phyloP scores from a whole-genome alignment of 106 monocot species.

The Alisma plantagoaquatica region DNA sequence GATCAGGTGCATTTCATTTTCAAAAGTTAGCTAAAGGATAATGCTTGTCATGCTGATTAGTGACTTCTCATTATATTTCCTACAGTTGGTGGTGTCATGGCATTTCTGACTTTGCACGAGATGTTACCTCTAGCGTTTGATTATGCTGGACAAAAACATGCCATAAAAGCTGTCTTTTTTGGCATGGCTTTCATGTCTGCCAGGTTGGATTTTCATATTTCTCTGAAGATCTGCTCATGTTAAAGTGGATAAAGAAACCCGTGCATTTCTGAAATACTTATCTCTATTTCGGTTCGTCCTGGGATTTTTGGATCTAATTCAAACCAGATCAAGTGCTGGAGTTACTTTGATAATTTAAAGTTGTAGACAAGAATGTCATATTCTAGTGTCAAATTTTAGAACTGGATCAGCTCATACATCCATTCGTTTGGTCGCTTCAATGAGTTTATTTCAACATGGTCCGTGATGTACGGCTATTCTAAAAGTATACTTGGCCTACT shows the following conservation, averaged over 20 bases:
- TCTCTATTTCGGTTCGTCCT: no score
- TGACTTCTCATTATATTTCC: conserved; percentile 6
- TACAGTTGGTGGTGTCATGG: conserved; percentile 99
- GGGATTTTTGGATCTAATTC: no score
- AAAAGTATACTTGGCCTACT: no score
- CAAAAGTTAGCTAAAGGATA: no score
- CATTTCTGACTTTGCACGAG: conserved; percentile 96
- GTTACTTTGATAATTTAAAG: background rate
- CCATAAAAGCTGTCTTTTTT: conserved; percentile 90
- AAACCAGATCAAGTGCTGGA: no score
- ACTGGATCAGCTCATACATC: no score
- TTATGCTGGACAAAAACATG: conserved; percentile 98
- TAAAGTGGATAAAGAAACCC: background rate
- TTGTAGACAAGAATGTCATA: background rate
- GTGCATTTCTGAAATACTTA: no score
- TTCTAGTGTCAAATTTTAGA: background rate
- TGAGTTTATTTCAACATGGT: no score
- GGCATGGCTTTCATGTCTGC: conserved; percentile 99
- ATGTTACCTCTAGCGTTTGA: conserved; percentile 99
- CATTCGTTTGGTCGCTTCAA: no score
- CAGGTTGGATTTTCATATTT: conserved; percentile 33
- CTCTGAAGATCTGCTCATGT: background rate
- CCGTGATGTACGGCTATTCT: no score
- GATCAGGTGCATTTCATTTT: conserved; percentile 48
- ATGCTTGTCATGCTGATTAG: no score